Base-by-base conservation (phyloP, 2,329 filamentous ascomycete species). In the Aspergillus udagawae region DNA sequence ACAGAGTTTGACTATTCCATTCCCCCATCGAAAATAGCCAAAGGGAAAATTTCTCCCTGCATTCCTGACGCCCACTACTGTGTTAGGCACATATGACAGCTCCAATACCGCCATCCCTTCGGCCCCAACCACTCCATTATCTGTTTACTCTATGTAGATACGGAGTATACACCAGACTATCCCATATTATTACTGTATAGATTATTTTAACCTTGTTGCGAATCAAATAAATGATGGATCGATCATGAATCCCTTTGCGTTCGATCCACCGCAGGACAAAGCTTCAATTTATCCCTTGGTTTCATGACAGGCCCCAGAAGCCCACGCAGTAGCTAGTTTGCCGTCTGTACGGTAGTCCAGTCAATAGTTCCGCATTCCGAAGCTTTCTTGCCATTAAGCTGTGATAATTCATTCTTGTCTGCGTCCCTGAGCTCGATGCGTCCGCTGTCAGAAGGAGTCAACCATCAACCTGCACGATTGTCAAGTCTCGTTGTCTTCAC, bases 31-130 rank as follows among this genome's bases (percentile, higher is more conserved):
- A 38, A 35, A 17, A 7, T 17, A 14, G 32, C 32, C 5, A 38
- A 38, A 38, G 32, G 32, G 32, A 5, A 38, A 35, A 7, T 38
- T 17, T 38, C 32, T 38, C 32, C 32, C 32, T 38, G 32, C 32
- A 38, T 38, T 38, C 32, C 5, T 17, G 32, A 38, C 14, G 32
- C 32, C 32, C 14, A 38, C 32, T 38, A 38, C 32, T 38, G 14
- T 17, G 12, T 38, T 17, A 17, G 32, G 32, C 5, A 49, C 20
- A 49, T 49, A 54, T 54, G 52, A 54, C 52, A 54, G 52, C 52
- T 54, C 52, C 45, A 49, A 54, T 41, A 38, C 44, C 20, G 3
- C 45, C 45, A 6, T 49, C 52, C 52, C 44, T 54, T 49, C 25
- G 4, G 20, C 25, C 29, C 52, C 52, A 54, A 28, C 52, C 52